Conservation (phyloP, 306 rosid genomes). For the Luffa aegyptiaca region DNA sequence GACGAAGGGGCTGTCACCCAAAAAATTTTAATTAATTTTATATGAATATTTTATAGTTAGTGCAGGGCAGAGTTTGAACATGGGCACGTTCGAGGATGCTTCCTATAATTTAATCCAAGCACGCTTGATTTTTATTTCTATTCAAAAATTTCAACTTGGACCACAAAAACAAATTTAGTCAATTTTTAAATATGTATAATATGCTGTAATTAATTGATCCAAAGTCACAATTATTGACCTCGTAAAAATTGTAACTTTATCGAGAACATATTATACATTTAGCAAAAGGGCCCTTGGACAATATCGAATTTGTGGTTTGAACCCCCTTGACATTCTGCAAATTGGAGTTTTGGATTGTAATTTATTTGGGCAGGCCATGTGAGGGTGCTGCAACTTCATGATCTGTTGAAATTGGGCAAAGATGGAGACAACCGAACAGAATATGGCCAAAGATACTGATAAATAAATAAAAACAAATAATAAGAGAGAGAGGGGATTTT, state of each 20-base stretch:
- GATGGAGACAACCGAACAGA: not conserved
- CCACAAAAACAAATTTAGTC: not conserved
- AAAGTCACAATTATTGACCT: too few relatives aligned
- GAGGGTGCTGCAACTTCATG: not conserved
- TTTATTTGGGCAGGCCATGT: constrained; percentile 1
- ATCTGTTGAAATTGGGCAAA: not conserved
- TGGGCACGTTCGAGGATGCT: constrained; percentile 1
- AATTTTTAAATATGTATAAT: not conserved
- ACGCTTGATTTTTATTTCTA: not conserved
- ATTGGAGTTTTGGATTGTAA: not conserved
- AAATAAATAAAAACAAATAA: not conserved
- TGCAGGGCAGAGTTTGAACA: not conserved
- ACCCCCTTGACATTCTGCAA: not conserved
- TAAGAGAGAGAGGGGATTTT: not conserved
- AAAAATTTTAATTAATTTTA: not conserved
- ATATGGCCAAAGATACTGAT: not conserved
- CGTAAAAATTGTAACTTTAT: too few relatives aligned
- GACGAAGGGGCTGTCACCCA: not conserved
- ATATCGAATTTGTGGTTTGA: not conserved
- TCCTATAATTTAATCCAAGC: not conserved
- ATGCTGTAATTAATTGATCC: not conserved
- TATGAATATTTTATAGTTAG: not conserved
- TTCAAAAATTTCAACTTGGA: not conserved
- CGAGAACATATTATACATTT: too few relatives aligned
- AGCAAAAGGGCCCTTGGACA: not conserved